A percentile compares a stretch with the other conserved stretches of the same genome.
phyloP scores from a whole-genome alignment of 2,329 filamentous ascomycete genomes.

The Metarhizium sp. region DNA sequence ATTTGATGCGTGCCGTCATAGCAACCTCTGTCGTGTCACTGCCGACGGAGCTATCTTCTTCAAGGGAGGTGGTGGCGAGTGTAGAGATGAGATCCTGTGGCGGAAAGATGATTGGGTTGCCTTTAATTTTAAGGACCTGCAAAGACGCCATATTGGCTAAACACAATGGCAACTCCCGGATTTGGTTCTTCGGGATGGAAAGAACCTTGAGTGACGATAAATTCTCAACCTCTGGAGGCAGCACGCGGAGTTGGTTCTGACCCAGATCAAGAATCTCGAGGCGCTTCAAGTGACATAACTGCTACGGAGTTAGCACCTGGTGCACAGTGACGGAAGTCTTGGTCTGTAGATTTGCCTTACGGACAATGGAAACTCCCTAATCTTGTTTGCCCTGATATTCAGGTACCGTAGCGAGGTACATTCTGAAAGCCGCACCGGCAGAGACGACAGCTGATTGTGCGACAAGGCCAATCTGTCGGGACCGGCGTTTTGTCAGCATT shows the following conservation, averaged over 20 bases:
- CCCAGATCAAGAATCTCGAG: constrained; percentile 91
- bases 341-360: constrained; percentile 25
- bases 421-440: constrained; percentile 63
- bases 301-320: constrained; percentile 13
- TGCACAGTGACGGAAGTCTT: not conserved
- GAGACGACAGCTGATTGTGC: constrained; percentile 61
- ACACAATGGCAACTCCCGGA: constrained; percentile 74
- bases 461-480: constrained; percentile 60
- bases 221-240: constrained; percentile 72
- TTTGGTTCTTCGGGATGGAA: constrained; percentile 77
- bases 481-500: not conserved
- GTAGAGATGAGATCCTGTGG: constrained; percentile 59
- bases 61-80: constrained; percentile 43
- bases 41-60: constrained; percentile 43
- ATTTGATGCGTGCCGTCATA: constrained; percentile 52
- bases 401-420: constrained; percentile 71
- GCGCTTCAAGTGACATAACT: constrained; percentile 79
- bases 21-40: constrained; percentile 54
- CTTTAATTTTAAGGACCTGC: constrained; percentile 80
- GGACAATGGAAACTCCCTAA: constrained; percentile 51
- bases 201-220: constrained; percentile 85
- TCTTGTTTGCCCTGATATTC: constrained; percentile 68
- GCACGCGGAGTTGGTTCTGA: constrained; percentile 68
- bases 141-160: constrained; percentile 84
- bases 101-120: constrained; percentile 77